Evolutionary conservation across 2,329 filamentous ascomycete species (phyloP), one percentile per base, ranked within the genome.

Genomic region (Xylariaceae sp.): DNA sequence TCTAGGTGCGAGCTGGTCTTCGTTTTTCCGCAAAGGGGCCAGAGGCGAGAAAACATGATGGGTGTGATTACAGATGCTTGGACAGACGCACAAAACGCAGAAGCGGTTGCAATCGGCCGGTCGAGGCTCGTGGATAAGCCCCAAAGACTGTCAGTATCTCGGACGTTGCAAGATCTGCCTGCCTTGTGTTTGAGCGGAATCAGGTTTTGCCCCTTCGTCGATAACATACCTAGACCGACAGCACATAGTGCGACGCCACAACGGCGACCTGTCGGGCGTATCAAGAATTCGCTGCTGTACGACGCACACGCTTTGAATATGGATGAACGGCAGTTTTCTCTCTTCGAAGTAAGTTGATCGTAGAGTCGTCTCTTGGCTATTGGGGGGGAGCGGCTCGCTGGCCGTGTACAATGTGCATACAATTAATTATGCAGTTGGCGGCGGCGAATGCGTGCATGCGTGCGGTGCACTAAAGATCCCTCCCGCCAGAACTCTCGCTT

Each of bases 221-320:
- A 40, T n/a, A n/a, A n/a, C n/a, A n/a, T n/a, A n/a, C n/a, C n/a
- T 36, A 47, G 24, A 52, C 19, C 41, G 37, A 46, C 43, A 53
- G 37, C 36, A 23, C 48, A 48, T 28, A n/a, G 43, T 47, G 36
- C 49, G 29, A 57, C 43, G 26, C 24, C 21, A 43, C 43, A n/a
- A 57, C 43, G 54, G 54, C 43, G 41, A 24, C 47, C 47, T 41
- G 34, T 53, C 54, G 48, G 54, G 29, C 34, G 49, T 50, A 41
- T 11, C 43, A n/a, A n/a, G n/a, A n/a, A n/a, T n/a, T n/a, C n/a
- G n/a, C n/a, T n/a, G n/a, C n/a, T n/a, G n/a, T n/a, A n/a, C n/a
- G n/a, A n/a, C n/a, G n/a, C n/a, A n/a, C n/a, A n/a, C n/a, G n/a
- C n/a, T n/a, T n/a, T n/a, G n/a, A n/a, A n/a, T n/a, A n/a, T n/a